Evolutionary conservation across 306 rosid genomes (phyloP), one percentile per base, ranked within the genome.

Genomic region (Rosa persica): DNA sequence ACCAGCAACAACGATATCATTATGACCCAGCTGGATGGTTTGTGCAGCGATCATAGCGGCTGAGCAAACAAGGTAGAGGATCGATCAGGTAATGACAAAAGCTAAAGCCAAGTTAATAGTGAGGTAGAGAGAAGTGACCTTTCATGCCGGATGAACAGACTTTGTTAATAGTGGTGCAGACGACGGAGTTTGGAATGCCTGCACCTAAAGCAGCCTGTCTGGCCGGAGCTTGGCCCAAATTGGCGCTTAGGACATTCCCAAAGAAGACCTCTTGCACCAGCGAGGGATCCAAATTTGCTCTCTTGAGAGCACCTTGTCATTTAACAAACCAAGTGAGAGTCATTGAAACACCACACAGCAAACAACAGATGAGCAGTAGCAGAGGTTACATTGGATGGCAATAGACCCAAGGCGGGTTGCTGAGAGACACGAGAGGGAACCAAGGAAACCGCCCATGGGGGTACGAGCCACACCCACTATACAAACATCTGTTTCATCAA

Each of bases 221-320:
- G 30, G 98, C 95, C 66, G 97, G 97, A 86, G 97, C 97, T 90
- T 94, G 98, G 67, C 98, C 98, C 73, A 94, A 82, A 87, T 92
- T 94, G 11, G 98, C 98, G 80, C 91, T 83, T 4, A 94, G 90
- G 75, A 94, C 98, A 83, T 94, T 94, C 64, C 98, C 98, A 67
- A 94, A 92, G 79, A 90, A 94, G 43, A 94, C 97, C 86, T 94
- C 98, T 87, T 94, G 93, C 83, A 94, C 98, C 23, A 90, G 90
- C 11, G 93, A 87, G 0, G 98, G 92, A 76, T 89, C 95, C 76
- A 94, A 75, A 61, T 85, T 92, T 3, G 97, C 98, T 84, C 95
- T 90, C 83, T 80, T 80, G 57, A 94, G 97, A 52, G 97, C 97
- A 85, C 88, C 36, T 30, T 30, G 36, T 30, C 36, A 30, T 30